A percentile compares a stretch with the other conserved stretches of the same genome.
These are phyloP conservation scores for Pseudogymnoascus destructans DNA, from an alignment of 2,329 filamentous ascomycete species.

Conservation along the genomic window DNA sequence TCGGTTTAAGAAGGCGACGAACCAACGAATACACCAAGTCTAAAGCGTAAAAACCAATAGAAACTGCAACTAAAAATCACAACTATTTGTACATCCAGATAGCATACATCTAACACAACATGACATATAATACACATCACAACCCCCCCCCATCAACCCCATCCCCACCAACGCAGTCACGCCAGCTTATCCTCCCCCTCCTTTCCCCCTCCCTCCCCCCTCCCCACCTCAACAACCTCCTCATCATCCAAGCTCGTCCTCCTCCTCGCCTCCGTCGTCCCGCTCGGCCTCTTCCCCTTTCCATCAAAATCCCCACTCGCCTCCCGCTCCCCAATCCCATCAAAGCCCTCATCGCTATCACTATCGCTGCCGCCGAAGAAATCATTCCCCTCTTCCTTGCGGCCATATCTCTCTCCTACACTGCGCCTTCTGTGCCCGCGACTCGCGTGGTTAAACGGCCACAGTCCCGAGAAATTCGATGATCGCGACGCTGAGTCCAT, in stretches of 20 bases:
- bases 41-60: neutral
- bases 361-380: constrained; percentile 17
- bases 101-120: constrained; percentile 6
- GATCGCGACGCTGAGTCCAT: neutral
- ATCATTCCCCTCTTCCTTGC: neutral
- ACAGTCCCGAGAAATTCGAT: neutral
- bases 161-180: constrained; percentile 8
- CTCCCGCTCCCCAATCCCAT: constrained; percentile 8
- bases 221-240: constrained; percentile 21
- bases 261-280: constrained; percentile 25
- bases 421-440: neutral
- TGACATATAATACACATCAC: constrained; percentile 3
- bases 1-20: neutral
- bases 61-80: neutral
- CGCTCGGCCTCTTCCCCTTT: constrained; percentile 17
- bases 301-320: constrained; percentile 13
- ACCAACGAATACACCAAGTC: neutral
- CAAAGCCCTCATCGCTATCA: constrained; percentile 17
- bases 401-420: neutral
- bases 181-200: neutral
- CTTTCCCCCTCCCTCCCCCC: neutral
- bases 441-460: neutral
- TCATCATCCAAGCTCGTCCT: constrained; percentile 27
- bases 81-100: constrained; percentile 5
- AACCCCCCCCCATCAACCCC: neutral